Evolutionary conservation across 495 filamentous ascomycete species (phyloP).

Genomic region (Extremus antarcticus): DNA sequence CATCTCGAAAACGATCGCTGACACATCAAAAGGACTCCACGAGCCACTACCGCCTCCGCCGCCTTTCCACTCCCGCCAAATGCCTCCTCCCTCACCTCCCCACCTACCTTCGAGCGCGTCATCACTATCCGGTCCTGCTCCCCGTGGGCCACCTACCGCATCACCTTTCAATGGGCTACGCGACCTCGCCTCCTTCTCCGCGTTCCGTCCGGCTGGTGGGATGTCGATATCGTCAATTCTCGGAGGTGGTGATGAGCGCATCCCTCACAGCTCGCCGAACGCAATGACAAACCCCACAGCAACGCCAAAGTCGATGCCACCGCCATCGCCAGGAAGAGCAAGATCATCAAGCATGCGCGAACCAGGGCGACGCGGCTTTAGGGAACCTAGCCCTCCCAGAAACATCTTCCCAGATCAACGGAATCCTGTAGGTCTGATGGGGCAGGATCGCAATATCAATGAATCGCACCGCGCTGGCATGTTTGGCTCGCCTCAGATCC

Average conservation of each 20-base stretch:
- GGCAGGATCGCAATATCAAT: conserved; percentile 1
- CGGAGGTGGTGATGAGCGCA: conserved; percentile 25
- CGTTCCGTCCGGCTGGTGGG: conserved; percentile 55
- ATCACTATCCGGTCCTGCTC: conserved; percentile 28
- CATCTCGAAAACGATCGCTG: background rate
- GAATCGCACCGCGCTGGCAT: conserved; percentile 5
- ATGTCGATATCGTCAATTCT: conserved; percentile 98
- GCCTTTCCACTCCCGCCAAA: conserved; percentile 44
- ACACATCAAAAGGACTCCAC: conserved; percentile 1
- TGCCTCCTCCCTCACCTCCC: conserved; percentile 40
- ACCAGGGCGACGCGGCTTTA: conserved; percentile 1
- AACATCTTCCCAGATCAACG: conserved; percentile 6
- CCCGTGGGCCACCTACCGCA: conserved; percentile 29
- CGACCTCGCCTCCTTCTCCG: conserved; percentile 40
- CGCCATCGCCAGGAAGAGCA: conserved; percentile 28
- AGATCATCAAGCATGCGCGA: conserved; percentile 18
- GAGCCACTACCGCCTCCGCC: conserved; percentile 34
- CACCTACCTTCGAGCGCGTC: conserved; percentile 41
- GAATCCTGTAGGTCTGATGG: background rate
- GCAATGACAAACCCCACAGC: conserved; percentile 6
- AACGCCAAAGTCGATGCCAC: conserved; percentile 26
- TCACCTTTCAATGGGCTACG: conserved; percentile 39
- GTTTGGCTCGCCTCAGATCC: conserved; percentile 11
- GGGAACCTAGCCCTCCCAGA: conserved; percentile 18
- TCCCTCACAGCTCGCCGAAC: conserved; percentile 17